phyloP scores from a whole-genome alignment of 2,329 filamentous ascomycete species.

The Orbilia ellipsospora region DNA sequence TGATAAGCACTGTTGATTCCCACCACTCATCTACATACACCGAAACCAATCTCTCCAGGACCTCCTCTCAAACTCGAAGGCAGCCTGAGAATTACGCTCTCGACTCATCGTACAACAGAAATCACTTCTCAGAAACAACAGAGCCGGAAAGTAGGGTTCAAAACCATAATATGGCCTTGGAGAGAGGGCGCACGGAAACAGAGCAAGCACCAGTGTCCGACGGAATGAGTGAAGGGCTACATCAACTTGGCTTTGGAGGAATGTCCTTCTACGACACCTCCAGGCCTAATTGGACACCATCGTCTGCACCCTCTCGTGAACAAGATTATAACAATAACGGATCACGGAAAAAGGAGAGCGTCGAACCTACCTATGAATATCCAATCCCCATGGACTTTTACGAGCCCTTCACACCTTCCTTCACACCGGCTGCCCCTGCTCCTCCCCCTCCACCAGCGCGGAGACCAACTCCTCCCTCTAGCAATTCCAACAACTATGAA shows the following conservation, averaged over 20 bases:
- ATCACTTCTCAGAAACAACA: slow-evolving; percentile 22
- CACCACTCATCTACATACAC: slow-evolving; percentile 17
- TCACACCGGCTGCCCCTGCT: slow-evolving; percentile 21
- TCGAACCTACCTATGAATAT: slow-evolving; percentile 36
- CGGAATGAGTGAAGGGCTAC: slow-evolving; percentile 24
- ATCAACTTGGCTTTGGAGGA: slow-evolving; percentile 30
- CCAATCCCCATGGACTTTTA: slow-evolving; percentile 50
- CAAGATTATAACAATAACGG: slow-evolving; percentile 41
- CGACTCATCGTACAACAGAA: slow-evolving; percentile 15
- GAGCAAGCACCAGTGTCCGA: slow-evolving; percentile 35
- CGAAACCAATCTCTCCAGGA: slow-evolving; percentile 43
- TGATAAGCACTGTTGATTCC: slow-evolving; percentile 48
- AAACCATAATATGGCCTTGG: slow-evolving; percentile 35
- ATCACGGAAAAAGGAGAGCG: slow-evolving; percentile 23
- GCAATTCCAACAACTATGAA: slow-evolving; percentile 3
- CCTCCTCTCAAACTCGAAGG: slow-evolving; percentile 18
- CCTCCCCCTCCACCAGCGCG: slow-evolving; percentile 1
- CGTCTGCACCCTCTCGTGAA: slow-evolving; percentile 18
- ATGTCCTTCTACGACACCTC: slow-evolving; percentile 50
- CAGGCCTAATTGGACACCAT: slow-evolving; percentile 33
- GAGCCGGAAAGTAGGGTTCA: slow-evolving; percentile 20
- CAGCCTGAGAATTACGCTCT: slow-evolving; percentile 39
- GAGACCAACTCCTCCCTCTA: slow-evolving; percentile 2
- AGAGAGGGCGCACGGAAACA: slow-evolving; percentile 7
- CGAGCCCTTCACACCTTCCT: slow-evolving; percentile 41